Conservation (phyloP, 306 rosid genomes). For the Casuarina cunninghamiana region DNA sequence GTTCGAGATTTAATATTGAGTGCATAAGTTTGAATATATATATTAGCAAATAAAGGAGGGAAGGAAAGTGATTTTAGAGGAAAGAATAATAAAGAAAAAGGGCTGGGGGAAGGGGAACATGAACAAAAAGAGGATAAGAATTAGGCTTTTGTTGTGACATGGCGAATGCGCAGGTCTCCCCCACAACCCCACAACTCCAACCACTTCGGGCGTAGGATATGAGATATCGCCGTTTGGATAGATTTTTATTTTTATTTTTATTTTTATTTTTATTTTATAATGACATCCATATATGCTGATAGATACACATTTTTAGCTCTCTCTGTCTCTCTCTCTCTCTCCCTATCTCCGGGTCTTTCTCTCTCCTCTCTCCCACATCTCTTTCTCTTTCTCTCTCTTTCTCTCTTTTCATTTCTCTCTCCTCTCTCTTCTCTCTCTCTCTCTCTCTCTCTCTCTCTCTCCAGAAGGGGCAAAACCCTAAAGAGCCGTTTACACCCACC, state of each 20-base stretch:
- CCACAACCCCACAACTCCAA: background rate
- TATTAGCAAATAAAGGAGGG: too few species aligned
- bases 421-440: constrained; percentile 26
- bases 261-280: constrained; percentile 27
- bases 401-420: constrained; percentile 41
- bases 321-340: constrained; percentile 26
- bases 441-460: constrained; percentile 54
- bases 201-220: background rate
- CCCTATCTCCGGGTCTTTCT: constrained; percentile 25
- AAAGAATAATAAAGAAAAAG: background rate
- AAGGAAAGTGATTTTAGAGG: background rate
- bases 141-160: constrained; percentile 21
- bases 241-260: constrained; percentile 8
- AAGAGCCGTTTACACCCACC: constrained; percentile 99
- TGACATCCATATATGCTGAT: constrained; percentile 30
- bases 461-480: constrained; percentile 97
- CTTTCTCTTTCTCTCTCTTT: constrained; percentile 40
- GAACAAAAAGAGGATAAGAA: constrained; percentile 20
- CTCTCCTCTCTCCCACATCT: constrained; percentile 35
- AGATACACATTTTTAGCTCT: constrained; percentile 43
- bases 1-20: too few species aligned
- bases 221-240: constrained; percentile 11
- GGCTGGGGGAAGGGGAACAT: background rate
- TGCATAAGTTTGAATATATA: too few species aligned
- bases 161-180: background rate